phyloP scores from a whole-genome alignment of 2,329 filamentous ascomycete species.

The Pestalotiopsis sp. region DNA sequence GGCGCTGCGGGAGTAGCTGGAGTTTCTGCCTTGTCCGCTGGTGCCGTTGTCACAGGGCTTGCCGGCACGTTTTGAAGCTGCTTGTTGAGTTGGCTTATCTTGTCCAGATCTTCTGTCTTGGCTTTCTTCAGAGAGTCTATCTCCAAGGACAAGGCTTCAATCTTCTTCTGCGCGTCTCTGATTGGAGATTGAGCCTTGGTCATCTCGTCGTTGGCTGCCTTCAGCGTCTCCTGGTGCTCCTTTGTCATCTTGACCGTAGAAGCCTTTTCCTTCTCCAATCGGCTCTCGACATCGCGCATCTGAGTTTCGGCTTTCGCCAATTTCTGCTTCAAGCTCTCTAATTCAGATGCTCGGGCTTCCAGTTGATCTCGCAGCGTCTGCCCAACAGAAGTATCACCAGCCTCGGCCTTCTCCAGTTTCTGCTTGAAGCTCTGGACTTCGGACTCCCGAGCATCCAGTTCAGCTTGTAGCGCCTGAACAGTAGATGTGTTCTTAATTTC shows the following conservation, averaged over 20 bases:
- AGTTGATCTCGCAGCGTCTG: slow-evolving; percentile 53
- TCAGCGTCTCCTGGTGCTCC: slow-evolving; percentile 29
- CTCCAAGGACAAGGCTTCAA: slow-evolving; percentile 47
- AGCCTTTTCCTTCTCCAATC: slow-evolving; percentile 33
- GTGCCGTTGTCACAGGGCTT: slow-evolving; percentile 19
- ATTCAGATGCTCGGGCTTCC: slow-evolving; percentile 49
- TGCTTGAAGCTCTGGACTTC: slow-evolving; percentile 46
- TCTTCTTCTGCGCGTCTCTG: slow-evolving; percentile 41
- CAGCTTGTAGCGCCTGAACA: too few relatives aligned
- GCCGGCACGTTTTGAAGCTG: slow-evolving; percentile 30
- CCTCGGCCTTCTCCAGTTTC: slow-evolving; percentile 40
- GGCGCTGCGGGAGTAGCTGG: slow-evolving; percentile 28
- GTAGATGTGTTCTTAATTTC: too few relatives aligned
- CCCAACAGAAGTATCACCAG: slow-evolving; percentile 40
- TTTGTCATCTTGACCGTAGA: slow-evolving; percentile 21
- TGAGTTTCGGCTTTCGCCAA: slow-evolving; percentile 46
- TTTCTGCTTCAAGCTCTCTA: slow-evolving; percentile 52
- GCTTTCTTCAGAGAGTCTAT: slow-evolving; percentile 41
- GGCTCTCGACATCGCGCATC: slow-evolving; percentile 45
- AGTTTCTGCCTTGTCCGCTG: slow-evolving; percentile 26
- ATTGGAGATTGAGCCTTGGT: slow-evolving; percentile 34
- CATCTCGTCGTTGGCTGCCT: slow-evolving; percentile 25
- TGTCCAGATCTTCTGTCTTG: slow-evolving; percentile 42
- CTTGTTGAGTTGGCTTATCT: slow-evolving; percentile 43
- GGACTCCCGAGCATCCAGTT: too few relatives aligned